These are phyloP conservation scores for Hyphodiscus sp. DNA, from an alignment of 2,329 filamentous ascomycete genomes.

Conservation along the genomic window DNA sequence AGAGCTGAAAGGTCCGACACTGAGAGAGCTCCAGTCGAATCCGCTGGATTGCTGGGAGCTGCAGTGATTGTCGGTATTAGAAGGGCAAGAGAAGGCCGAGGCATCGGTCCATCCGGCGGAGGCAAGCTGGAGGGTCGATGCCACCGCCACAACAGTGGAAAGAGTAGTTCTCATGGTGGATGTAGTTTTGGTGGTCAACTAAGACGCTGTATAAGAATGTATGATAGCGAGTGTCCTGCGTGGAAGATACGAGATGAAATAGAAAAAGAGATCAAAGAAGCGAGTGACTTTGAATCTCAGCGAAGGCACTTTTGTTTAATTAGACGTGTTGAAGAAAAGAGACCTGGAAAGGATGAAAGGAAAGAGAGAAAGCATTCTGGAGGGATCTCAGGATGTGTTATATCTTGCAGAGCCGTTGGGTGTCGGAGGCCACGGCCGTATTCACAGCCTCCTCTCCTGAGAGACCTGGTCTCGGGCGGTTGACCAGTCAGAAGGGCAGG, in stretches of 20 bases:
- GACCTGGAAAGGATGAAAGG: not conserved
- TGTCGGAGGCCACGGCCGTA: not conserved
- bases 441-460: not conserved
- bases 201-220: constrained; percentile 22
- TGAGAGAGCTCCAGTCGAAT: constrained; percentile 65
- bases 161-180: constrained; percentile 36
- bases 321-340: not conserved
- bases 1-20: constrained; percentile 50
- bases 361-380: not conserved
- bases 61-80: constrained; percentile 73
- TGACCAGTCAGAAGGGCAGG: not conserved
- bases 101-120: constrained; percentile 44
- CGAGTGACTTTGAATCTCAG: constrained; percentile 38
- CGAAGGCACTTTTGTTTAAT: not conserved
- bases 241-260: constrained; percentile 14
- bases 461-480: not conserved
- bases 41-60: constrained; percentile 60
- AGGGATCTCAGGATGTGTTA: constrained; percentile 2
- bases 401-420: constrained; percentile 1
- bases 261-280: constrained; percentile 32
- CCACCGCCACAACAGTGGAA: constrained; percentile 14
- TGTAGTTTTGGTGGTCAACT: constrained; percentile 18
- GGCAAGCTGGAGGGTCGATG: constrained; percentile 38
- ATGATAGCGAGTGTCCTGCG: constrained; percentile 5
- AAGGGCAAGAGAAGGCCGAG: constrained; percentile 57